A percentile compares a stretch with the other conserved stretches of the same genome.
phyloP scores from a whole-genome alignment of 345 rosid species.

The Melaleuca alternifolia region DNA sequence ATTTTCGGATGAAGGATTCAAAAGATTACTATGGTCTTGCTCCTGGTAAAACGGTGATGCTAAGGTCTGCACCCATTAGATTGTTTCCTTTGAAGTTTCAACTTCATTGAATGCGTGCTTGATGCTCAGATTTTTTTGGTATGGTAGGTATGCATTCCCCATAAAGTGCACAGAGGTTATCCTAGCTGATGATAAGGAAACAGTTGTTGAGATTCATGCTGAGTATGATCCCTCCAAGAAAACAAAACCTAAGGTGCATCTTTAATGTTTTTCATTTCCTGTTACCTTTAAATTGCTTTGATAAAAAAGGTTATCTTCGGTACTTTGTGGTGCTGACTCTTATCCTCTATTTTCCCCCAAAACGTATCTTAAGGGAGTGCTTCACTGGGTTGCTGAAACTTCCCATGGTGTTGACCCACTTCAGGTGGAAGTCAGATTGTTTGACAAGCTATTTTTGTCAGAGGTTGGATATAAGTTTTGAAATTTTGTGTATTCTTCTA shows the following conservation, averaged over 20 bases:
- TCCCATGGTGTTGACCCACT: slow-evolving; percentile 56
- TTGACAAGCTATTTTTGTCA: slow-evolving; percentile 71
- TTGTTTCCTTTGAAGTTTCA: neutral
- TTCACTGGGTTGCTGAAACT: slow-evolving; percentile 90
- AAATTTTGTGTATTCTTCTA: neutral
- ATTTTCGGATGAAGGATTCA: slow-evolving; percentile 91
- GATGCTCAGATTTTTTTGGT: neutral
- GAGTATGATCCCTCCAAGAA: slow-evolving; percentile 82
- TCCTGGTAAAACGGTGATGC: slow-evolving; percentile 84
- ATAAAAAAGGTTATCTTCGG: neutral
- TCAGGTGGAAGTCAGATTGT: slow-evolving; percentile 84
- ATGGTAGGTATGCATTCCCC: slow-evolving; percentile 57
- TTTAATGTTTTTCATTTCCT: neutral
- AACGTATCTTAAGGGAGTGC: slow-evolving; percentile 60
- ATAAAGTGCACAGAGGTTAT: slow-evolving; percentile 59
- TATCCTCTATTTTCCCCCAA: neutral
- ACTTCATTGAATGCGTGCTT: neutral
- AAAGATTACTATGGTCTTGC: slow-evolving; percentile 94
- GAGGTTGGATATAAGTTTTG: slow-evolving; percentile 39
- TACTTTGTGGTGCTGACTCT: neutral
- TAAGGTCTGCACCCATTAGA: slow-evolving; percentile 36
- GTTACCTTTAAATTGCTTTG: neutral
- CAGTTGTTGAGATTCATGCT: slow-evolving; percentile 58
- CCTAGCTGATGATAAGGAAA: slow-evolving; percentile 69
- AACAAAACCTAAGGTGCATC: slow-evolving; percentile 77